Evolutionary conservation across 495 filamentous ascomycete species (phyloP).

Genomic region (Hypoxylon lienhwacheense): DNA sequence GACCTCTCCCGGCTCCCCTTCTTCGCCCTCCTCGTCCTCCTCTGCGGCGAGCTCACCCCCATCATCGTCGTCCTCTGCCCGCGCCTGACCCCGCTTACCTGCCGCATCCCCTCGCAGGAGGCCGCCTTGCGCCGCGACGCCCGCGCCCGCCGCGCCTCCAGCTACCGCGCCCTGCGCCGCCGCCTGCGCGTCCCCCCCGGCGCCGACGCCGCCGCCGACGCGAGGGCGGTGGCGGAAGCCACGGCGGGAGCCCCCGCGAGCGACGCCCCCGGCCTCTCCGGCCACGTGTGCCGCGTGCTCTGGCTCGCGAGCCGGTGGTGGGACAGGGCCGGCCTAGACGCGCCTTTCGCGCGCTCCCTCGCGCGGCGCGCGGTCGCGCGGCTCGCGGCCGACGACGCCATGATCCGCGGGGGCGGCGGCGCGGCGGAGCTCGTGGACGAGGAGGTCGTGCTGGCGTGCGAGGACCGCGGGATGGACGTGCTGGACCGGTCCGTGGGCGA

Average conservation of each 20-base stretch:
- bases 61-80: slow-evolving; percentile 68
- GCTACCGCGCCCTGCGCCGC: slow-evolving; percentile 42
- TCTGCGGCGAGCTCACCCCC: slow-evolving; percentile 86
- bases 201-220: background rate
- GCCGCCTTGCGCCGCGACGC: slow-evolving; percentile 54
- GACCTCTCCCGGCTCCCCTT: slow-evolving; percentile 74
- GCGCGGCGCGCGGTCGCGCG: slow-evolving; percentile 35
- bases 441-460: slow-evolving; percentile 48
- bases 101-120: slow-evolving; percentile 76
- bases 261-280: slow-evolving; percentile 36
- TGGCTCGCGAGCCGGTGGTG: slow-evolving; percentile 37
- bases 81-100: slow-evolving; percentile 72
- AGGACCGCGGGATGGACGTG: slow-evolving; percentile 47
- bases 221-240: too few relatives aligned
- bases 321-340: slow-evolving; percentile 37
- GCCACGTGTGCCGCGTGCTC: slow-evolving; percentile 38
- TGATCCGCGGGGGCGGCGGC: slow-evolving; percentile 44
- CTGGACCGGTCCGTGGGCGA: slow-evolving; percentile 28
- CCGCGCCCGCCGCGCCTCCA: slow-evolving; percentile 49
- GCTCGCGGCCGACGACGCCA: slow-evolving; percentile 38
- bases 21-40: slow-evolving; percentile 69
- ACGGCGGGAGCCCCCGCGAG: background rate
- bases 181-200: background rate
- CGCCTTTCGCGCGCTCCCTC: slow-evolving; percentile 17
- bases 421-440: slow-evolving; percentile 40